These are phyloP conservation scores for Cavenderia fasciculata DNA, from an alignment of 78 protist species.

Conservation along the genomic window DNA sequence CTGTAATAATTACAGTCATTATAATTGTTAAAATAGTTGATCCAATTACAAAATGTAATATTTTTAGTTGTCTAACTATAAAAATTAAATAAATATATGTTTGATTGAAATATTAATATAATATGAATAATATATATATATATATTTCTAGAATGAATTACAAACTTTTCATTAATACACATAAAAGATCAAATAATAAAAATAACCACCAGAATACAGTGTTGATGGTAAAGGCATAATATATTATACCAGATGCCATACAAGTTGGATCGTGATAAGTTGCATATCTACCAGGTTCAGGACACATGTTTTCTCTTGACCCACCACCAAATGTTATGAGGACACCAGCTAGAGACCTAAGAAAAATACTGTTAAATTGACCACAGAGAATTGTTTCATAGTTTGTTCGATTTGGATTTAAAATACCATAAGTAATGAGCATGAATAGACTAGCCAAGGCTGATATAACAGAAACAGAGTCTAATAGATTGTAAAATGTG, in stretches of 20 bases:
- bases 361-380: background rate
- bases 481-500: background rate
- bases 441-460: conserved; percentile 3
- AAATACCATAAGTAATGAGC: conserved; percentile 6
- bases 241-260: conserved; percentile 6
- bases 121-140: background rate
- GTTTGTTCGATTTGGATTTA: conserved; percentile 10
- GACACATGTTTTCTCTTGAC: conserved; percentile 12
- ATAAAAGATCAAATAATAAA: conserved; percentile 40
- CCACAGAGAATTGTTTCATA: background rate
- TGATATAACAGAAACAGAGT: background rate
- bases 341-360: conserved; percentile 20
- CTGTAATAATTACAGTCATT: background rate
- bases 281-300: conserved; percentile 17
- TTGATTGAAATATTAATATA: background rate
- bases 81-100: too few relatives aligned
- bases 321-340: conserved; percentile 27
- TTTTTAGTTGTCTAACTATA: background rate
- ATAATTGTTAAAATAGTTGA: background rate
- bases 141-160: background rate
- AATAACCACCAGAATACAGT: conserved; percentile 40
- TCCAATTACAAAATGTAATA: background rate
- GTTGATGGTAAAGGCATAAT: background rate
- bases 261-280: conserved; percentile 10
- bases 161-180: conserved; percentile 2